Evolutionary conservation across 345 rosid genomes (phyloP), one percentile per base, ranked within the genome.

Genomic region (Odontarrhena argentea): DNA sequence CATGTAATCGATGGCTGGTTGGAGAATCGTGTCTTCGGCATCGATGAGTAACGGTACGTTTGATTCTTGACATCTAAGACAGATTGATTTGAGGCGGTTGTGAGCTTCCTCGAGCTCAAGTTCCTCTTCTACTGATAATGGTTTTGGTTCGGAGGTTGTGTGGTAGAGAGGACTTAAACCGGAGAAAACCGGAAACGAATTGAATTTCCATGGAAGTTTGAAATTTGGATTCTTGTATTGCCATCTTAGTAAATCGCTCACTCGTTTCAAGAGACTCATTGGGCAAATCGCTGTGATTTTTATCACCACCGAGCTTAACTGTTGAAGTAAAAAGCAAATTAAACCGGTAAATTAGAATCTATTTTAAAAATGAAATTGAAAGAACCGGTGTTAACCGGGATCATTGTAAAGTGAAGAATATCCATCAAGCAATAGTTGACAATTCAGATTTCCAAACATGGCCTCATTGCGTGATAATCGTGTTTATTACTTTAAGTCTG

Each of bases 1-100:
- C 60, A 93, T 66, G 87, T 85, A 90, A 61, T 93, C 98, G 37
- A 93, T 90, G 3, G 92, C 87, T 0, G 98, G 98, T 44, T 93
- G 98, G 34, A 90, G 78, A 5, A 75, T 25, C 0, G 94, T 84
- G 77, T 88, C 85, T 84, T 93, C 98, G 0, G 97, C 98, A 60
- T 90, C 96, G 32, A 93, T 67, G 0, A 78, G 35, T 1, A 93
- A 61, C 0, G 86, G 89, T 3, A 93, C 74, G 52, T 77, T 79
- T 43, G 81, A 83, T 18, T 86, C 82, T 7, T 55, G 71, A 60
- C 94, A 85, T 57, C 59, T 76, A 14, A 78, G 63, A 80, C 96
- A 87, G n/a, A 93, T 66, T 24, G 50, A 80, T 36, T 58, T 76
- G 4, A 93, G 76, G 45, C 97, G 80, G 18, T 54, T 42, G 15